Percentiles rank a stretch among this genome's conserved stretches.
phyloP scores from a whole-genome alignment of 2,329 filamentous ascomycete species.

The Lachnellula hyalina region DNA sequence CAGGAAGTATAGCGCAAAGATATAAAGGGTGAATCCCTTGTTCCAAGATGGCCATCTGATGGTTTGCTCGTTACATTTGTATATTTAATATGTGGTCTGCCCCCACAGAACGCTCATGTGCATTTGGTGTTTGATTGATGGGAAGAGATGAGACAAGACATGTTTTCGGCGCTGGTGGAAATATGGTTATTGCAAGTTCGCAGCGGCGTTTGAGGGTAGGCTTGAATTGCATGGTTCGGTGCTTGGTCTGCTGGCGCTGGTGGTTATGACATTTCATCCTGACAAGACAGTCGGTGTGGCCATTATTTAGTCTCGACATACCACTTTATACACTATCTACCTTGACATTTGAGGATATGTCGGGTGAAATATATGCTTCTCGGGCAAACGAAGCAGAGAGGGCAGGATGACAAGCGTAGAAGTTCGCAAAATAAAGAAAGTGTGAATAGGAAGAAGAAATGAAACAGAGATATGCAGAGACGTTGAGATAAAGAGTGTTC shows the following conservation, averaged over 20 bases:
- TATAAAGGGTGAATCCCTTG: too few relatives aligned
- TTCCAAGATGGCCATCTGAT: too few relatives aligned
- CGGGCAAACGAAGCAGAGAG: too few relatives aligned
- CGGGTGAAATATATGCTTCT: too few relatives aligned
- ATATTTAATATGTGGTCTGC: conserved; percentile 11
- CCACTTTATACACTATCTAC: too few relatives aligned
- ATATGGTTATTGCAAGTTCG: not conserved
- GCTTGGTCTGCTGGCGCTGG: not conserved
- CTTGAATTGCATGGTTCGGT: not conserved
- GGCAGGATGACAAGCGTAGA: too few relatives aligned
- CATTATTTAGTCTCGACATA: not conserved
- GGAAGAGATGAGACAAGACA: conserved; percentile 2
- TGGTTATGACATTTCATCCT: not conserved
- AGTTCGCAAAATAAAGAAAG: not conserved
- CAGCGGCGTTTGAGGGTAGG: not conserved
- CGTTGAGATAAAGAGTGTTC: not conserved
- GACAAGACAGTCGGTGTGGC: not conserved
- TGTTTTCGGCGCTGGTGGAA: conserved; percentile 13
- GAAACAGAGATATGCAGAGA: too few relatives aligned
- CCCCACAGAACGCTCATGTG: not conserved
- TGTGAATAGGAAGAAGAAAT: too few relatives aligned
- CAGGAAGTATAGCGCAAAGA: too few relatives aligned
- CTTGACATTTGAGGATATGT: too few relatives aligned
- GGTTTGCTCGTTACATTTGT: not conserved
- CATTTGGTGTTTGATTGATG: not conserved